Evolutionary conservation across 1,139 yeast species (phyloP).

Genomic region (Fermentozyma sake): DNA sequence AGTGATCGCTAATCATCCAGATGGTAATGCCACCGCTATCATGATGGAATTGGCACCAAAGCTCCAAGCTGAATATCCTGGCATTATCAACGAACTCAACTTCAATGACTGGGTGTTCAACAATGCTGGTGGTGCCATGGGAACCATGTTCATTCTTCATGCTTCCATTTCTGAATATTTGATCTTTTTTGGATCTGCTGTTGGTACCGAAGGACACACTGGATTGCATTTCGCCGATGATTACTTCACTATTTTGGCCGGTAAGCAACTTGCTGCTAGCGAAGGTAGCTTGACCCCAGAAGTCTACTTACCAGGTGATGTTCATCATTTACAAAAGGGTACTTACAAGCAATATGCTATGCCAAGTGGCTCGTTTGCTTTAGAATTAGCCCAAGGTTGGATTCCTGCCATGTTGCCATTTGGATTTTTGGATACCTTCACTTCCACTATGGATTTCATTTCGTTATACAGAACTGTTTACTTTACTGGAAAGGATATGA

Average conservation of each 20-base stretch:
- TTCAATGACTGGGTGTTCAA: conserved; percentile 90
- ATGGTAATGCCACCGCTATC: conserved; percentile 57
- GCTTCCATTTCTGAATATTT: conserved; percentile 94
- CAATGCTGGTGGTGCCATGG: conserved; percentile 99
- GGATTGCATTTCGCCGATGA: conserved; percentile 97
- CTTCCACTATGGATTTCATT: conserved; percentile 74
- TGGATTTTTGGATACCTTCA: conserved; percentile 77
- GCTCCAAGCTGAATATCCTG: conserved; percentile 58
- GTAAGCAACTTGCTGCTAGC: conserved; percentile 69
- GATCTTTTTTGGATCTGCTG: conserved; percentile 29
- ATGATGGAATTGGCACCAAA: conserved; percentile 58
- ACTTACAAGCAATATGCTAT: conserved; percentile 76
- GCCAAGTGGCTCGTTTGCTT: conserved; percentile 78
- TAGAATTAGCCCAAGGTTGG: conserved; percentile 98
- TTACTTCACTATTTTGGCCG: conserved; percentile 84
- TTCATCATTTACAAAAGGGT: conserved; percentile 75
- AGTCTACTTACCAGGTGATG: conserved; percentile 74
- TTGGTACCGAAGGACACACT: conserved; percentile 94
- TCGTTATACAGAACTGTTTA: conserved; percentile 66
- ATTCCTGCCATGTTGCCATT: conserved; percentile 97
- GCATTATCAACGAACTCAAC: conserved; percentile 62
- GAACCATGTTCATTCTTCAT: conserved; percentile 90
- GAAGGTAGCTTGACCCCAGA: conserved; percentile 61
- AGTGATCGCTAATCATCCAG: conserved; percentile 50
- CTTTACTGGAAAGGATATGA: conserved; percentile 77